Evolutionary conservation across 129 eudicot species (phyloP).

Genomic region (Deinandra increscens): DNA sequence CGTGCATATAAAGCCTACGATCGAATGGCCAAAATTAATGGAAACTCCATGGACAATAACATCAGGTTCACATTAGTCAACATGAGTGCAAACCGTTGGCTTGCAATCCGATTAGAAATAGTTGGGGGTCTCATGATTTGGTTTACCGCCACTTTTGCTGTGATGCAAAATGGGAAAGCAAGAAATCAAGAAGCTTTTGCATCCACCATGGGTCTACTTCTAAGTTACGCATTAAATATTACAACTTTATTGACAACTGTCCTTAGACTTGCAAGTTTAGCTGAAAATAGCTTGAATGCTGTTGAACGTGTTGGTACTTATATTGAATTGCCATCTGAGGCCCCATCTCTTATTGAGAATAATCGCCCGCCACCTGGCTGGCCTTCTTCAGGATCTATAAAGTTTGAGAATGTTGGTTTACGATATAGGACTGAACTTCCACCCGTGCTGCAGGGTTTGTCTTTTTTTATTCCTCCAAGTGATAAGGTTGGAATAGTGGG

Average conservation of each 20-base stretch:
- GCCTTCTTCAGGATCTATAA: conserved; percentile 80
- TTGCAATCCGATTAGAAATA: conserved; percentile 80
- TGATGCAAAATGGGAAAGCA: conserved; percentile 83
- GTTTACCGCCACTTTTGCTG: conserved; percentile 94
- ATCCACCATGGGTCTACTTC: conserved; percentile 89
- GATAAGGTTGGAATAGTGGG: conserved; percentile 95
- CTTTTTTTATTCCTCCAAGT: conserved; percentile 59
- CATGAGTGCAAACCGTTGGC: conserved; percentile 94
- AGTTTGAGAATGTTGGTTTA: conserved; percentile 73
- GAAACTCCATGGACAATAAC: conserved; percentile 93
- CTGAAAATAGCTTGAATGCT: conserved; percentile 89
- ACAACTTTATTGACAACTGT: conserved; percentile 67
- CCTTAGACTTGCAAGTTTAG: conserved; percentile 81
- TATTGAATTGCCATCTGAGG: conserved; percentile 89
- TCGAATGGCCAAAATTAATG: conserved; percentile 75
- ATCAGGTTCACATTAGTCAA: conserved; percentile 80
- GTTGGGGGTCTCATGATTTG: conserved; percentile 96
- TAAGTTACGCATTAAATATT: conserved; percentile 85
- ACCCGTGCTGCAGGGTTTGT: conserved; percentile 78
- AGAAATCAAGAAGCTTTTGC: conserved; percentile 90
- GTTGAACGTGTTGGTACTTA: conserved; percentile 95
- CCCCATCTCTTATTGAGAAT: conserved; percentile 57
- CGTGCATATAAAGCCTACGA: conserved; percentile 96
- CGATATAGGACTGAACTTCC: conserved; percentile 96
- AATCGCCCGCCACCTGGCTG: conserved; percentile 94